Evolutionary conservation across 805 yeast genomes (phyloP), one percentile per base, ranked within the genome.

Genomic region (Candida ulmi): DNA sequence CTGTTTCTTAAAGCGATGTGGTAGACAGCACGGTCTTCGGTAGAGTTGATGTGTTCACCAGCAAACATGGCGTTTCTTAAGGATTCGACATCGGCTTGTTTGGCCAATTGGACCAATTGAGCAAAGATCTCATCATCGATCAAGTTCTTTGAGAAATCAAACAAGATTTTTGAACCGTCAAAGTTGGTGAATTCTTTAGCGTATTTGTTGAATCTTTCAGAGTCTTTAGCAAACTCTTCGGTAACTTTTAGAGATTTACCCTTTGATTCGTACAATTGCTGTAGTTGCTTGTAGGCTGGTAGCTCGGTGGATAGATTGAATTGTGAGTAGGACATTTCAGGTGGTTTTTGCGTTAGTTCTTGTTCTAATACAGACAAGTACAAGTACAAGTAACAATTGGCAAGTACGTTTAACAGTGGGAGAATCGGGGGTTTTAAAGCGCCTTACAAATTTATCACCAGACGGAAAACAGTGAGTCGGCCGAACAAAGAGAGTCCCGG

Each of bases 1-100:
- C 93, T 84, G 78, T 95, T 91, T 77, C 99, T 84, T 57, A 93
- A 77, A 27, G 98, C 99, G 55, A 80, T 87, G 70, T 93, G 99
- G 76, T 76, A 93, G 35, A 93, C 99, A 30, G 99, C 98, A 68
- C 96, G 79, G 68, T 80, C 84, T 71, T 93, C 99, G 46, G 99
- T 93, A 69, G 78, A 77, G 76, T 93, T 93, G 74, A 93, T 88
- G 69, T 87, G 88, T 44, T 80, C 85, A 63, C 99, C 99, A 24
- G 75, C 76, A 61, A 93, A 93, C 88, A 93, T 81, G 41, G 75
- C 86, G 57, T 91, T 95, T 65, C 98, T 80, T 62, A 93, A 78
- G 43, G 72, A 61, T 63, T 88, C 93, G 53, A 93, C 90, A 39
- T 80, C 76, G 51, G 97, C 90, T 67, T 93, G 95, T 62, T 80